phyloP scores from a whole-genome alignment of 805 yeast species.

The Kazachstania kunashirensis region DNA sequence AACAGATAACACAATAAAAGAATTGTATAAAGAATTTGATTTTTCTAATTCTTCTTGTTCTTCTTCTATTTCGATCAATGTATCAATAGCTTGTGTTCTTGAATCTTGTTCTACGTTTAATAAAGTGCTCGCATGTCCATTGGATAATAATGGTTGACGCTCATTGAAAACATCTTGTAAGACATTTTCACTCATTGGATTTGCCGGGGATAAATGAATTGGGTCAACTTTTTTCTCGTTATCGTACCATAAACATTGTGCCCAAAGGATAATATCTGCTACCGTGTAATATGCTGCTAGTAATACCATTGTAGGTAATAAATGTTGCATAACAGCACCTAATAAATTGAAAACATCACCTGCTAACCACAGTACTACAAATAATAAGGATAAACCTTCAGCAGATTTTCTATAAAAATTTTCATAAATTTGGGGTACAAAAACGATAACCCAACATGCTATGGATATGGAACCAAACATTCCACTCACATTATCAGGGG shows the following conservation, averaged over 20 bases:
- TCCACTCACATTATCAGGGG: constrained; percentile 66
- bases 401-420: constrained; percentile 77
- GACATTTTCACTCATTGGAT: constrained; percentile 69
- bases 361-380: constrained; percentile 81
- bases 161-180: constrained; percentile 37
- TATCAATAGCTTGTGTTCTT: constrained; percentile 6
- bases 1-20: constrained; percentile 55
- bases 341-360: constrained; percentile 92
- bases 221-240: constrained; percentile 48
- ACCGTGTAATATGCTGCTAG: constrained; percentile 86
- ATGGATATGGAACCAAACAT: constrained; percentile 72
- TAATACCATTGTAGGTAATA: constrained; percentile 87
- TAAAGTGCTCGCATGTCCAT: constrained; percentile 2
- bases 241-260: constrained; percentile 79
- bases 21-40: constrained; percentile 22
- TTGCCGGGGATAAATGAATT: constrained; percentile 79
- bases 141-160: constrained; percentile 20
- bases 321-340: constrained; percentile 84
- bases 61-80: constrained; percentile 8
- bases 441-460: constrained; percentile 96
- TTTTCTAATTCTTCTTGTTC: constrained; percentile 13
- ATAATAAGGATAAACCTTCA: constrained; percentile 80
- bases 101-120: constrained; percentile 7
- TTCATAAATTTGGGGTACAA: constrained; percentile 94
- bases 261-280: constrained; percentile 76